Percentiles rank a stretch among this genome's conserved stretches.
Conservation (phyloP, 768 basidiomycete genomes). For the Xerocomellus chrysenteron region DNA sequence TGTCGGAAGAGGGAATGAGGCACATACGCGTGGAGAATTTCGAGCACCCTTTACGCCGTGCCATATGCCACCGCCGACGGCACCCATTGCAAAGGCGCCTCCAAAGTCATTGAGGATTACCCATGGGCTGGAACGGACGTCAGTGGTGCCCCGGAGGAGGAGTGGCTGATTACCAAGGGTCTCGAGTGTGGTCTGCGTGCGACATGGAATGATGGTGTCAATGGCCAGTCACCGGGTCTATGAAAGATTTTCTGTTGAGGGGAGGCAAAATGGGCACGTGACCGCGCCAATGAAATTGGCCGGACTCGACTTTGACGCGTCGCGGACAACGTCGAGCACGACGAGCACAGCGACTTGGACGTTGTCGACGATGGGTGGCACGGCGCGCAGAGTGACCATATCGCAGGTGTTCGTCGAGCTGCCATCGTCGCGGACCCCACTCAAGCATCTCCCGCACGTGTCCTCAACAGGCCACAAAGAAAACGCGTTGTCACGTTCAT, state of each 20-base stretch:
- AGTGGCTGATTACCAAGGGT: conserved; percentile 70
- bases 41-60: conserved; percentile 97
- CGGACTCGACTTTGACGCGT: conserved; percentile 17
- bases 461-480: conserved; percentile 44
- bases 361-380: conserved; percentile 19
- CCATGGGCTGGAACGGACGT: conserved; percentile 71
- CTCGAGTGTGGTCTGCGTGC: conserved; percentile 89
- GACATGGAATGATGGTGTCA: conserved; percentile 51
- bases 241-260: conserved; percentile 32
- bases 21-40: conserved; percentile 87
- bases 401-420: conserved; percentile 61
- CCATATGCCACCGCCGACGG: conserved; percentile 97
- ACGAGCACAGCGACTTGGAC: conserved; percentile 13
- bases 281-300: conserved; percentile 28
- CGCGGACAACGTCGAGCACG: conserved; percentile 16
- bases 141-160: not conserved
- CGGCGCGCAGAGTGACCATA: conserved; percentile 26
- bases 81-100: conserved; percentile 97
- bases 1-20: not conserved
- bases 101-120: conserved; percentile 98
- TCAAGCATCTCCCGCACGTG: conserved; percentile 27
- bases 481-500: conserved; percentile 41
- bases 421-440: conserved; percentile 36
- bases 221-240: not conserved
- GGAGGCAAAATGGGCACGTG: conserved; percentile 31